Evolutionary conservation across 1,284 basidiomycete species (phyloP).

Genomic region (Cryptococcus sp.): DNA sequence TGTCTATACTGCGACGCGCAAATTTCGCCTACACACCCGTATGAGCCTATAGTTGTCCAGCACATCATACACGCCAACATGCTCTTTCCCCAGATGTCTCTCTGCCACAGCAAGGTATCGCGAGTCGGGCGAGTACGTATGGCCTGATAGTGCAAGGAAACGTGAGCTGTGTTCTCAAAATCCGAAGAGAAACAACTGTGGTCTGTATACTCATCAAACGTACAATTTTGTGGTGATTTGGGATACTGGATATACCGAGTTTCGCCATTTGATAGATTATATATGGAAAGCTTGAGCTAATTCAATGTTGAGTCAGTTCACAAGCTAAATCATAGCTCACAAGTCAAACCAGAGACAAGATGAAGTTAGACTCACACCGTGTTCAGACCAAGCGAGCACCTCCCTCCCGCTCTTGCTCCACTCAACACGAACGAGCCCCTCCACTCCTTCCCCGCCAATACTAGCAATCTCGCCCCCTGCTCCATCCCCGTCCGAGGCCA

Average conservation of each 20-base stretch:
- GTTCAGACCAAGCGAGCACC: conserved; percentile 81
- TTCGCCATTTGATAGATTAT: conserved; percentile 69
- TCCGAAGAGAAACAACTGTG: background rate
- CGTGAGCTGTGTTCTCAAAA: background rate
- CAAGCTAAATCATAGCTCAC: background rate
- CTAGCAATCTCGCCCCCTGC: conserved; percentile 59
- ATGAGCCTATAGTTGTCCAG: conserved; percentile 68
- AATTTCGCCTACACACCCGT: conserved; percentile 60
- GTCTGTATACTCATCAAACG: background rate
- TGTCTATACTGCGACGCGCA: background rate
- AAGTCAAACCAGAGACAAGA: background rate
- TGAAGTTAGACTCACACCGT: conserved; percentile 67
- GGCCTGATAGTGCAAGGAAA: conserved; percentile 57
- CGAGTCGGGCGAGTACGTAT: conserved; percentile 73
- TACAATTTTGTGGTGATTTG: conserved; percentile 24
- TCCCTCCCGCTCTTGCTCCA: conserved; percentile 80
- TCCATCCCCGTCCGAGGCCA: conserved; percentile 67
- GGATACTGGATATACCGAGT: conserved; percentile 51
- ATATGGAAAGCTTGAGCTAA: conserved; percentile 75
- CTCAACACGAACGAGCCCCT: conserved; percentile 77
- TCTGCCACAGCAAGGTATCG: conserved; percentile 80
- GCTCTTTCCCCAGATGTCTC: conserved; percentile 81
- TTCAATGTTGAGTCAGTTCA: background rate
- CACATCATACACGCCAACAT: conserved; percentile 76
- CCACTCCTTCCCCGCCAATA: conserved; percentile 71